These are phyloP conservation scores for Haplosporangium sp. DNA, from an alignment of 371 early-diverging fungal genomes.

Conservation along the genomic window DNA sequence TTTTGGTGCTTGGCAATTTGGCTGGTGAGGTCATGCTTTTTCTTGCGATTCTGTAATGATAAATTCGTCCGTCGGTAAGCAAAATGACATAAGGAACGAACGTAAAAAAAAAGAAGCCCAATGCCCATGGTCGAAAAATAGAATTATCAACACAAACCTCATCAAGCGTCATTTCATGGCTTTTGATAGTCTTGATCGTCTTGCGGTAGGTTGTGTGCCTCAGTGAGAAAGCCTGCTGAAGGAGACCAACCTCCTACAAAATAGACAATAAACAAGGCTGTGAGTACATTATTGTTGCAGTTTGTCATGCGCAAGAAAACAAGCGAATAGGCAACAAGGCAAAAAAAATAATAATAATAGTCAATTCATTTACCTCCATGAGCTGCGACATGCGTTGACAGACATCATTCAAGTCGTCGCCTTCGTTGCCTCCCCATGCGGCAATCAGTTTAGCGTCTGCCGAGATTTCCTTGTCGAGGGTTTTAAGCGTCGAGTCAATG, in stretches of 20 bases:
- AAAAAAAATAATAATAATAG: neutral
- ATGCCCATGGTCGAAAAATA: neutral
- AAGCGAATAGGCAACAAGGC: neutral
- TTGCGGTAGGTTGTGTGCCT: slow-evolving; percentile 28
- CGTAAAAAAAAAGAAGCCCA: neutral
- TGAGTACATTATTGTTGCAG: neutral
- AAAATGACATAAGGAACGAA: neutral
- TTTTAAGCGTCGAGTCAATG: slow-evolving; percentile 43
- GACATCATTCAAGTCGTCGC: slow-evolving; percentile 49
- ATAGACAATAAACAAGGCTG: neutral
- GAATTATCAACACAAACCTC: slow-evolving; percentile 13
- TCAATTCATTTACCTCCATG: slow-evolving; percentile 36
- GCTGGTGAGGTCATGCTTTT: slow-evolving; percentile 29
- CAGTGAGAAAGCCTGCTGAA: slow-evolving; percentile 28
- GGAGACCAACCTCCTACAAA: slow-evolving; percentile 22
- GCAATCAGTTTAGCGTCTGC: slow-evolving; percentile 43
- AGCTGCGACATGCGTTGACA: slow-evolving; percentile 53
- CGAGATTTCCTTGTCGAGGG: slow-evolving; percentile 43
- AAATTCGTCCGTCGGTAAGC: no score
- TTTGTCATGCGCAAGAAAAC: neutral
- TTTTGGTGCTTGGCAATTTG: slow-evolving; percentile 34
- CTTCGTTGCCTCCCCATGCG: slow-evolving; percentile 42
- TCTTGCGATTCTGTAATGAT: slow-evolving; percentile 25
- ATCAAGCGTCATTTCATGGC: slow-evolving; percentile 30
- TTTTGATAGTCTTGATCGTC: slow-evolving; percentile 31